These are phyloP conservation scores for Plasmodium falciparum DNA, from an alignment of 169 alveolate genomes.

Conservation along the genomic window DNA sequence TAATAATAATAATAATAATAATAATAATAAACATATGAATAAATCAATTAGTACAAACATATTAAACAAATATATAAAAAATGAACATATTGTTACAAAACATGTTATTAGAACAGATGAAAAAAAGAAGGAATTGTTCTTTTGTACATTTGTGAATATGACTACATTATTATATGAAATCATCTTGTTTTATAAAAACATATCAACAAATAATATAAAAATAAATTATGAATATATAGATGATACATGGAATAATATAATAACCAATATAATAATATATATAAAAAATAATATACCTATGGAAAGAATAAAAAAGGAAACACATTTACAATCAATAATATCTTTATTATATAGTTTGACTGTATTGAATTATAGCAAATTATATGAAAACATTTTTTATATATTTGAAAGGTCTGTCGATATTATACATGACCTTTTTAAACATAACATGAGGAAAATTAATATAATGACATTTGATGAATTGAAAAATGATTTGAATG, in stretches of 20 bases:
- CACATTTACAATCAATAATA: constrained; percentile 1
- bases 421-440: not conserved
- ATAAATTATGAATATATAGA: constrained; percentile 7
- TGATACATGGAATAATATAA: not conserved
- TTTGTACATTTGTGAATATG: not conserved
- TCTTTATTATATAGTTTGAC: constrained; percentile 55
- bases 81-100: too few relatives aligned
- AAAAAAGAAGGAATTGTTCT: too few relatives aligned
- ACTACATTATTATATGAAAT: constrained; percentile 25
- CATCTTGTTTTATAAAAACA: not conserved
- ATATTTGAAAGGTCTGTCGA: constrained; percentile 16
- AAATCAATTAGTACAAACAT: not conserved
- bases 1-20: not conserved
- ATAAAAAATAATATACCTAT: constrained; percentile 6
- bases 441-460: not conserved
- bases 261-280: constrained; percentile 13
- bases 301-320: not conserved
- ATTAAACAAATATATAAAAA: too few relatives aligned
- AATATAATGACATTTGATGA: constrained; percentile 6
- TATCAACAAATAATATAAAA: not conserved
- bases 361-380: not conserved
- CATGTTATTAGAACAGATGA: too few relatives aligned
- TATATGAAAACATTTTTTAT: constrained; percentile 6
- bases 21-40: not conserved
- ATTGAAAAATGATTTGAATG: not conserved